Evolutionary conservation across 345 rosid genomes (phyloP).

Genomic region (Rubroshorea leprosula): DNA sequence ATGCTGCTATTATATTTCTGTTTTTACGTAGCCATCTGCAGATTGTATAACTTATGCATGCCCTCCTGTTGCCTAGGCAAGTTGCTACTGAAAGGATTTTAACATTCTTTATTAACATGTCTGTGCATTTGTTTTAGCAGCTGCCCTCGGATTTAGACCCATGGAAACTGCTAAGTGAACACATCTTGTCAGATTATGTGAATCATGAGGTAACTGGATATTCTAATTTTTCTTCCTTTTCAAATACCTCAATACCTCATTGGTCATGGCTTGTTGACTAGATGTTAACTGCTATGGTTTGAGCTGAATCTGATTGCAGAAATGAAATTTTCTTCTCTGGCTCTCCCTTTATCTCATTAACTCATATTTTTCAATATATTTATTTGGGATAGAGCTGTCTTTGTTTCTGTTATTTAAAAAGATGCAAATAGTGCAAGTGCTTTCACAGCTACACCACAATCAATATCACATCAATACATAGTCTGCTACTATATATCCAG

Average conservation of each 20-base stretch:
- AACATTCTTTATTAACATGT: slow-evolving; percentile 16
- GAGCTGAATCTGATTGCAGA: too few relatives aligned
- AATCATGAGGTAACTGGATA: slow-evolving; percentile 57
- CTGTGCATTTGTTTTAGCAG: slow-evolving; percentile 34
- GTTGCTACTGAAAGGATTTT: slow-evolving; percentile 1
- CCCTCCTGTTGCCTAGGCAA: too few relatives aligned
- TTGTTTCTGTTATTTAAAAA: neutral
- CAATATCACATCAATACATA: too few relatives aligned
- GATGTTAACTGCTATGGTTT: too few relatives aligned
- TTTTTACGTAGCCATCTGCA: too few relatives aligned
- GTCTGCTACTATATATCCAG: slow-evolving; percentile 3
- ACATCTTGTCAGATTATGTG: slow-evolving; percentile 73
- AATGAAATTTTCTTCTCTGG: neutral
- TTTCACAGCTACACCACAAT: too few relatives aligned
- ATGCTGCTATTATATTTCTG: too few relatives aligned
- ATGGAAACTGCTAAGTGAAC: slow-evolving; percentile 74
- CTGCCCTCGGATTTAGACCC: slow-evolving; percentile 81
- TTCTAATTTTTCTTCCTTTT: neutral
- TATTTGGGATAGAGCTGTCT: neutral
- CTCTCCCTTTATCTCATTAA: neutral
- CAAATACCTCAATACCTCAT: too few relatives aligned
- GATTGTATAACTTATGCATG: too few relatives aligned
- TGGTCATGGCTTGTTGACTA: neutral
- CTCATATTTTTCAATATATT: neutral
- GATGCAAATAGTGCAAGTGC: neutral